A percentile compares a stretch with the other conserved stretches of the same genome.
Evolutionary conservation across 2,329 filamentous ascomycete species (phyloP).

Genomic region (Aspergillus oerlinghausenensis): DNA sequence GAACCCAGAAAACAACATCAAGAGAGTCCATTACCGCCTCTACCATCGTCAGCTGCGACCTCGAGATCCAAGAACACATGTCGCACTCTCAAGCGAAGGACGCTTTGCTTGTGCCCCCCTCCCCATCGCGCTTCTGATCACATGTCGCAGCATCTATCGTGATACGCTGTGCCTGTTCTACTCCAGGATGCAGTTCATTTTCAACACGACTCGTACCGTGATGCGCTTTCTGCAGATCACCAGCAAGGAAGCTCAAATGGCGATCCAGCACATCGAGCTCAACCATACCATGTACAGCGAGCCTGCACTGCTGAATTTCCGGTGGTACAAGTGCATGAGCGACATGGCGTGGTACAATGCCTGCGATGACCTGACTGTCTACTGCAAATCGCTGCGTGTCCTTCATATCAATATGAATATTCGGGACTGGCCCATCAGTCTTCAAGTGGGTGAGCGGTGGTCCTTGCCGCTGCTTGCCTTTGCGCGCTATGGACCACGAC

Average conservation of each 20-base stretch:
- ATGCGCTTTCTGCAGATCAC: conserved; percentile 33
- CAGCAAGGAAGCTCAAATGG: conserved; percentile 55
- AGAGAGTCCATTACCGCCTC: conserved; percentile 56
- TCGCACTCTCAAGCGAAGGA: background rate
- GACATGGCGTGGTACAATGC: conserved; percentile 16
- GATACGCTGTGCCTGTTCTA: conserved; percentile 66
- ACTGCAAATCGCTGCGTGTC: conserved; percentile 9
- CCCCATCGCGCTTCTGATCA: conserved; percentile 54
- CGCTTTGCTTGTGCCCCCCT: background rate
- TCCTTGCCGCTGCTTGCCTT: conserved; percentile 17
- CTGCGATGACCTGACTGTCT: conserved; percentile 12
- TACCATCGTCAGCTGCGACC: conserved; percentile 49
- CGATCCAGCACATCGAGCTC: conserved; percentile 38
- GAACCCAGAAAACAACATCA: conserved; percentile 61
- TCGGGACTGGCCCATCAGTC: conserved; percentile 16
- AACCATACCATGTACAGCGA: conserved; percentile 22
- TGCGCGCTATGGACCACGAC: background rate
- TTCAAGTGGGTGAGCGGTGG: conserved; percentile 19
- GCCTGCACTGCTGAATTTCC: conserved; percentile 11
- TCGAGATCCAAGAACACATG: conserved; percentile 9
- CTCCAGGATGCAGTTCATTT: conserved; percentile 23
- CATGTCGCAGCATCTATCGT: conserved; percentile 56
- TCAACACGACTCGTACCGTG: conserved; percentile 12
- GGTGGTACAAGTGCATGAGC: conserved; percentile 15
- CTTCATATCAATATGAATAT: conserved; percentile 15